Percentiles rank a stretch among this genome's conserved stretches.
Evolutionary conservation across 768 basidiomycete genomes (phyloP).

Genomic region (Boletellus ananas): DNA sequence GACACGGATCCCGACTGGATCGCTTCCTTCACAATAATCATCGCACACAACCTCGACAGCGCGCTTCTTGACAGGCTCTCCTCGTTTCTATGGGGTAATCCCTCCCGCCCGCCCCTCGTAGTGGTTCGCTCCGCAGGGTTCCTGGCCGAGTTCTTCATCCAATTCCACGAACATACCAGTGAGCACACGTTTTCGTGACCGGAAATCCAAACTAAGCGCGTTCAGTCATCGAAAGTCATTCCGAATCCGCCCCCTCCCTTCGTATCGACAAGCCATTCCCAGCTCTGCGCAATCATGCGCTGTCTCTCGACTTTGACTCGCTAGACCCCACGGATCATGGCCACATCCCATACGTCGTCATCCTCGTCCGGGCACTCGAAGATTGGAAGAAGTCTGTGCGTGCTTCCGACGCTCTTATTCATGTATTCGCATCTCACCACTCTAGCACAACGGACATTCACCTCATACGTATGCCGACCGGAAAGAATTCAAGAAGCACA

Average conservation of each 20-base stretch:
- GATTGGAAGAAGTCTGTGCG: constrained; percentile 78
- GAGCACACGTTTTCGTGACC: constrained; percentile 26
- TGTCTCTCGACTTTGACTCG: constrained; percentile 63
- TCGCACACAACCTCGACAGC: constrained; percentile 76
- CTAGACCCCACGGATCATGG: constrained; percentile 89
- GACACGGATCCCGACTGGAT: constrained; percentile 50
- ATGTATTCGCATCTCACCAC: neutral
- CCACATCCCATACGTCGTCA: constrained; percentile 87
- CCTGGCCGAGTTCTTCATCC: constrained; percentile 82
- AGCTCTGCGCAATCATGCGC: constrained; percentile 67
- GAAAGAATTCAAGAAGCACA: constrained; percentile 66
- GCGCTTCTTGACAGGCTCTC: constrained; percentile 56
- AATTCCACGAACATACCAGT: constrained; percentile 87
- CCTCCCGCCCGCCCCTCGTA: constrained; percentile 63
- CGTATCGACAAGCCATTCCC: constrained; percentile 91
- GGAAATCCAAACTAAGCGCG: neutral
- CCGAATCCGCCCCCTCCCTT: constrained; percentile 68
- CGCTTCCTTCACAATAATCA: constrained; percentile 68
- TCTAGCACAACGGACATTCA: constrained; percentile 62
- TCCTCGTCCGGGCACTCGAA: constrained; percentile 78
- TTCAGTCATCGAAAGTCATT: constrained; percentile 84
- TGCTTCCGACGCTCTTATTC: constrained; percentile 2
- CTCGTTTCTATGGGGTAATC: constrained; percentile 61
- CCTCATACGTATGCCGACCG: constrained; percentile 59
- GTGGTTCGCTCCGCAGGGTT: constrained; percentile 86